A percentile compares a stretch with the other conserved stretches of the same genome.
phyloP scores from a whole-genome alignment of 805 yeast species.

The Wickerhamomyces silvicola region DNA sequence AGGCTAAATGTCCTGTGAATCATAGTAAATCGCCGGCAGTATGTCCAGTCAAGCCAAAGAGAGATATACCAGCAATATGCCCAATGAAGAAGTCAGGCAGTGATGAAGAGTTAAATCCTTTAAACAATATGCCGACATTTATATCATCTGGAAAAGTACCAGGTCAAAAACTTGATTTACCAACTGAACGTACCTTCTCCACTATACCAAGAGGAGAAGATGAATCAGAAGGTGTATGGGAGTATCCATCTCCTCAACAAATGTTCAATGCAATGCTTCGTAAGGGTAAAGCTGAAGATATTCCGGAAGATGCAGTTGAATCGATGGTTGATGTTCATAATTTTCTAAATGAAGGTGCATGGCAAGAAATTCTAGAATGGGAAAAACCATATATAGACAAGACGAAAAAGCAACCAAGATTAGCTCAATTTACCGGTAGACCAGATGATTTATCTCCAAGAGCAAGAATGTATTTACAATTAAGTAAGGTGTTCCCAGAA shows the following conservation, averaged over 20 bases:
- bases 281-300: constrained; percentile 82
- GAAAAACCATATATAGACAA: constrained; percentile 61
- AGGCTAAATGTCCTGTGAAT: constrained; percentile 34
- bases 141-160: constrained; percentile 64
- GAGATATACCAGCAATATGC: constrained; percentile 29
- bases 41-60: constrained; percentile 35
- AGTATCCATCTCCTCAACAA: constrained; percentile 98
- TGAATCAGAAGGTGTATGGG: constrained; percentile 78
- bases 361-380: constrained; percentile 93
- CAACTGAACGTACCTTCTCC: constrained; percentile 79
- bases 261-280: constrained; percentile 97
- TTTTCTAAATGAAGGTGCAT: constrained; percentile 93
- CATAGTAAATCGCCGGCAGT: constrained; percentile 26
- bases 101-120: constrained; percentile 49
- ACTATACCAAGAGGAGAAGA: constrained; percentile 78
- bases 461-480: constrained; percentile 59
- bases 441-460: constrained; percentile 86
- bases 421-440: constrained; percentile 83
- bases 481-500: constrained; percentile 68
- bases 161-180: constrained; percentile 72
- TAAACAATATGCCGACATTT: constrained; percentile 82
- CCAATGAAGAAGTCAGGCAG: constrained; percentile 30
- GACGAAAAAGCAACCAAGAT: constrained; percentile 60
- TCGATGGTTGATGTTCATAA: constrained; percentile 97
- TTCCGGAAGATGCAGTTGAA: constrained; percentile 94